Conservation (phyloP, 2,329 filamentous ascomycete genomes). For the Stemphylium beticola region DNA sequence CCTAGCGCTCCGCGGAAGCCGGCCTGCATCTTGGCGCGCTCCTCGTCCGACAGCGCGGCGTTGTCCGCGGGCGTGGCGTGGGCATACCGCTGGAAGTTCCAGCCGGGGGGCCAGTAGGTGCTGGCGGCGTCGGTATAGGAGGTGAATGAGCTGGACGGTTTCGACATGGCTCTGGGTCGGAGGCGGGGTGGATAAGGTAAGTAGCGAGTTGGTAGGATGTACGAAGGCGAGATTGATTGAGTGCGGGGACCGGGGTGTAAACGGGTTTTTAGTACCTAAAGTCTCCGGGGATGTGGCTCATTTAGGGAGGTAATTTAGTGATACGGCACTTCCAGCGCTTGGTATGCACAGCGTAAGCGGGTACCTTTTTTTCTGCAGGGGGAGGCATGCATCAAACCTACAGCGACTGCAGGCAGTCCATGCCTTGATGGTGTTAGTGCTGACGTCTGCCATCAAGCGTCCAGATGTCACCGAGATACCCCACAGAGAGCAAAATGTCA, state of each 20-base stretch:
- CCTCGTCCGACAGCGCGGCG: slow-evolving; percentile 6
- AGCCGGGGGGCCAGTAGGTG: slow-evolving; percentile 9
- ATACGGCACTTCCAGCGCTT: too few relatives aligned
- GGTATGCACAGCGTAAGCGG: too few relatives aligned
- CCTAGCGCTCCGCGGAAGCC: slow-evolving; percentile 7
- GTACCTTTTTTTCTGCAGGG: too few relatives aligned
- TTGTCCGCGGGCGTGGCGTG: slow-evolving; percentile 7
- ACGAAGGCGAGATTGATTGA: too few relatives aligned
- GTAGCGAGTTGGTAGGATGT: too few relatives aligned
- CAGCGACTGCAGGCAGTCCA: neutral
- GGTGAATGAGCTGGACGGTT: slow-evolving; percentile 7
- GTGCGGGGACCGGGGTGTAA: too few relatives aligned
- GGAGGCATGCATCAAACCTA: too few relatives aligned
- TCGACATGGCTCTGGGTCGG: slow-evolving; percentile 5
- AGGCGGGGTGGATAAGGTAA: slow-evolving; percentile 6
- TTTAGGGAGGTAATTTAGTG: too few relatives aligned
- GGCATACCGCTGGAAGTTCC: slow-evolving; percentile 9
- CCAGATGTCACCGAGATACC: too few relatives aligned
- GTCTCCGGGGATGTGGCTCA: too few relatives aligned
- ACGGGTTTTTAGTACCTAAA: too few relatives aligned
- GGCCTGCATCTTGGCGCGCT: slow-evolving; percentile 10
- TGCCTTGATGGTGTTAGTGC: neutral
- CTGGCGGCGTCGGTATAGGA: slow-evolving; percentile 7
- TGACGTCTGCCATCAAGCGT: neutral
- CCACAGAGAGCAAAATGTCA: too few relatives aligned